phyloP scores from a whole-genome alignment of 2,329 filamentous ascomycete species.

The Calonectria ilicicola region DNA sequence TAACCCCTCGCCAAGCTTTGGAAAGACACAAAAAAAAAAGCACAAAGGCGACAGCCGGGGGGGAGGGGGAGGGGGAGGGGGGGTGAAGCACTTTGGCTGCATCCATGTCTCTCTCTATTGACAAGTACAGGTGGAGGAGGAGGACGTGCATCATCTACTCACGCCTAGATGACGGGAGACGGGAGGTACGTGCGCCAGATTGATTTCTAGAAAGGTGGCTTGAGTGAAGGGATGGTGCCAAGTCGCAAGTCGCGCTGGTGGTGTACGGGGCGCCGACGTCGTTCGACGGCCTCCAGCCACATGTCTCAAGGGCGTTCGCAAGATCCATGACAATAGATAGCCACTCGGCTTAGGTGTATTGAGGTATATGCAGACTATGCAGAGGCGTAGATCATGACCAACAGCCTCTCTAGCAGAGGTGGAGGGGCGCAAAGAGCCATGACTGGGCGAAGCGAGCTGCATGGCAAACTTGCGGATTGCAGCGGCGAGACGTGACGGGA shows the following conservation, averaged over 20 bases:
- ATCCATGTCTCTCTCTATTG: slow-evolving; percentile 9
- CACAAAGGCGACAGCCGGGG: not conserved
- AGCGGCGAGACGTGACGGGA: slow-evolving; percentile 15
- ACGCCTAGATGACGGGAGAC: slow-evolving; percentile 14
- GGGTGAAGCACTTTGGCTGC: not conserved
- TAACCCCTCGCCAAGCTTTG: too few relatives aligned
- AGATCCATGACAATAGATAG: slow-evolving; percentile 25
- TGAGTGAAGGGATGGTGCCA: not conserved
- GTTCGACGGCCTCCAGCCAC: slow-evolving; percentile 30
- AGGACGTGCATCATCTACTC: slow-evolving; percentile 22
- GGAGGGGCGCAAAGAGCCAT: slow-evolving; percentile 9
- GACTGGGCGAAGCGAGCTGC: slow-evolving; percentile 4
- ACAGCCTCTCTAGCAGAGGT: slow-evolving; percentile 5
- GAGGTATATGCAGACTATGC: slow-evolving; percentile 14
- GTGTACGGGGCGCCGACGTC: not conserved
- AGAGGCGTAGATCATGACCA: slow-evolving; percentile 14
- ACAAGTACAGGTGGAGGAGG: slow-evolving; percentile 7
- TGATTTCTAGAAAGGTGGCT: slow-evolving; percentile 37
- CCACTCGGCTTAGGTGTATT: slow-evolving; percentile 20
- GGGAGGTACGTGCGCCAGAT: slow-evolving; percentile 29
- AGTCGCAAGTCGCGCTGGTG: slow-evolving; percentile 15
- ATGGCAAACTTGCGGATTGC: slow-evolving; percentile 16
- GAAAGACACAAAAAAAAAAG: not conserved
- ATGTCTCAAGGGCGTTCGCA: slow-evolving; percentile 13
- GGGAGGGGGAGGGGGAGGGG: too few relatives aligned